A percentile compares a stretch with the other conserved stretches of the same genome.
phyloP scores from a whole-genome alignment of 441 rosid species.

The Brassica balearica region DNA sequence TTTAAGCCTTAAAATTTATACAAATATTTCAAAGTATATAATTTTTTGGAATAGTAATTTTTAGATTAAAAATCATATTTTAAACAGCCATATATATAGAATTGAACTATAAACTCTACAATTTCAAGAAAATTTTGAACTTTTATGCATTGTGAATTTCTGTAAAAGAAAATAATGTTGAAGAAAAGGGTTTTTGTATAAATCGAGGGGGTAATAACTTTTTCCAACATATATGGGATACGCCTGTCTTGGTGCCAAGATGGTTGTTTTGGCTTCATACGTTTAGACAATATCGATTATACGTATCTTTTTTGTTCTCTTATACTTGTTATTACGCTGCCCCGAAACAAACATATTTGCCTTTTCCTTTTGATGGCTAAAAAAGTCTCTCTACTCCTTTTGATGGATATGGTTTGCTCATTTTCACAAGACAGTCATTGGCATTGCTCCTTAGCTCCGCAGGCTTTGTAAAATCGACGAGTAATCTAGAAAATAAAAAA shows the following conservation, averaged over 20 bases:
- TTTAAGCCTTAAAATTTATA: too few species aligned
- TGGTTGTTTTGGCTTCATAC: constrained; percentile 41
- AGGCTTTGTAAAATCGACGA: neutral
- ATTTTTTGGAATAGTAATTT: neutral
- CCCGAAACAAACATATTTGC: constrained; percentile 26
- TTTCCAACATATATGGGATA: constrained; percentile 44
- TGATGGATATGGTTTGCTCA: neutral
- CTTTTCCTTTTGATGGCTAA: constrained; percentile 31
- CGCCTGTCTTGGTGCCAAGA: constrained; percentile 43
- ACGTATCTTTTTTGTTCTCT: constrained; percentile 44
- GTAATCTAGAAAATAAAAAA: neutral
- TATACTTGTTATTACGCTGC: constrained; percentile 24
- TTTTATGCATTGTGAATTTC: neutral
- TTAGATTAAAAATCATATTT: neutral
- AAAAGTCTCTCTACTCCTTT: constrained; percentile 15
- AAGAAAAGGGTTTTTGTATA: constrained; percentile 11
- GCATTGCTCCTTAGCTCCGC: neutral
- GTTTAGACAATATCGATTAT: constrained; percentile 44
- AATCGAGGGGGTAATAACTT: constrained; percentile 40
- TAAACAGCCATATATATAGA: neutral
- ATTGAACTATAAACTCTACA: neutral
- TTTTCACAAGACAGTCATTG: neutral
- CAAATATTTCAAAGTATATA: neutral
- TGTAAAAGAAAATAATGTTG: neutral
- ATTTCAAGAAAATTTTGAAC: neutral